A percentile compares a stretch with the other conserved stretches of the same genome.
These are phyloP conservation scores for Suillus weaverae DNA, from an alignment of 768 basidiomycete genomes.

Conservation along the genomic window DNA sequence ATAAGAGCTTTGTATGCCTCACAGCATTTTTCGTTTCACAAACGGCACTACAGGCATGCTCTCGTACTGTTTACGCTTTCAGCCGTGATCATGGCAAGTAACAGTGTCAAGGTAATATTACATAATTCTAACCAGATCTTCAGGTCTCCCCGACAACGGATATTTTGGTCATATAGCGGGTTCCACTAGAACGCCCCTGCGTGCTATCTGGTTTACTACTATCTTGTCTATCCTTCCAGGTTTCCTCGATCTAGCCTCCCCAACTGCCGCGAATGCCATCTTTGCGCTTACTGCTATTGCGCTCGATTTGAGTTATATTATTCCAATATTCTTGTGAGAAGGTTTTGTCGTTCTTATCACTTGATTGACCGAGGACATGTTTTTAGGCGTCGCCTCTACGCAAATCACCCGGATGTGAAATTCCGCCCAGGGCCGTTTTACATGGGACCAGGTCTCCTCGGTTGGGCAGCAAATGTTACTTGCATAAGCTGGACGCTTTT, in stretches of 20 bases:
- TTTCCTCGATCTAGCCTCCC: slow-evolving; percentile 73
- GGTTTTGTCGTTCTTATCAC: neutral
- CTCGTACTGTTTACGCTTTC: slow-evolving; percentile 83
- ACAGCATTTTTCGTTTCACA: slow-evolving; percentile 88
- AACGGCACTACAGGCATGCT: slow-evolving; percentile 78
- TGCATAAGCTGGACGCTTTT: slow-evolving; percentile 73
- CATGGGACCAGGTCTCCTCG: slow-evolving; percentile 69
- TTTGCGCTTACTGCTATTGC: slow-evolving; percentile 82
- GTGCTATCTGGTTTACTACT: slow-evolving; percentile 75
- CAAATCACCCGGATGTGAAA: slow-evolving; percentile 75
- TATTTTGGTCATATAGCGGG: slow-evolving; percentile 70
- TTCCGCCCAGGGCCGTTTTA: slow-evolving; percentile 89
- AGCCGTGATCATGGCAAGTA: slow-evolving; percentile 68
- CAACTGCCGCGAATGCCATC: slow-evolving; percentile 76
- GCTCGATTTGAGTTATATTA: slow-evolving; percentile 77
- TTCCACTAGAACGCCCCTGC: slow-evolving; percentile 70
- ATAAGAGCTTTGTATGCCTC: slow-evolving; percentile 69
- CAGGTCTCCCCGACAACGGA: slow-evolving; percentile 74
- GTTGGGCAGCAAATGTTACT: slow-evolving; percentile 58
- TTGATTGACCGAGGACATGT: neutral
- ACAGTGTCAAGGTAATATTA: neutral
- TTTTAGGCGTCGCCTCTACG: slow-evolving; percentile 55
- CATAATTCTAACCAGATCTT: slow-evolving; percentile 6
- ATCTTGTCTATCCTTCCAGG: slow-evolving; percentile 67
- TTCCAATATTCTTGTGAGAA: slow-evolving; percentile 67